Evolutionary conservation across 2,329 filamentous ascomycete species (phyloP), one percentile per base, ranked within the genome.

Genomic region (Penicillium crustosum): DNA sequence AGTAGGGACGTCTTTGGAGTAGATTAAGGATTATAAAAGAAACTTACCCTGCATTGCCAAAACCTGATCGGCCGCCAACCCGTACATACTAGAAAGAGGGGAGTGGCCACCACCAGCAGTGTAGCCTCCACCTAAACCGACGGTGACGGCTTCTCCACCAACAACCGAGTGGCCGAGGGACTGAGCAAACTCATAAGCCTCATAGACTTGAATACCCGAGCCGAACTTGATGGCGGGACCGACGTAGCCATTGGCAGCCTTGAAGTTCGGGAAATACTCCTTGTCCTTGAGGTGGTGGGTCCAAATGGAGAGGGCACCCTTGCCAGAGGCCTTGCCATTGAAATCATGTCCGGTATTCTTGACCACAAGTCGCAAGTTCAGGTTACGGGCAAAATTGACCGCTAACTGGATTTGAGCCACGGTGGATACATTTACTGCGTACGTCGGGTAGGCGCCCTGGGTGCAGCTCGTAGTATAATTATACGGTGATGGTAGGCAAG

Each of bases 61-160:
- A 0, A 81, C 77, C 47, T 87, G 79, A 62, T 88, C 84, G 0
- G 83, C 82, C 23, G 75, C 81, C 2, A 88, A 73, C 19, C 85
- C 85, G 52, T 81, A 83, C 43, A 68, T 71, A 7, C 79, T 80
- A 5, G 70, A 65, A 27, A 79, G 56, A 0, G 76, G 75, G 2
- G 77, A 77, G 55, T 79, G 75, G 8, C 78, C 78, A 49, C 76
- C 78, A 39, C 76, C 75, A 55, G 76, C 74, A 25, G 75, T 70
- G 57, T 77, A 79, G 1, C 77, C 77, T n/a, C 77, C 77, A 10
- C 65, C 74, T 59, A 74, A 60, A 2, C 83, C 83, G 8, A 86
- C 82, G 0, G 80, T 81, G 0, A 77, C 78, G 15, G 77, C 78
- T 2, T 77, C 78, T 2, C 84, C 84, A 1, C 81, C 82, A 0